Evolutionary conservation across 768 basidiomycete species (phyloP), one percentile per base, ranked within the genome.

Genomic region (Russula sp.): DNA sequence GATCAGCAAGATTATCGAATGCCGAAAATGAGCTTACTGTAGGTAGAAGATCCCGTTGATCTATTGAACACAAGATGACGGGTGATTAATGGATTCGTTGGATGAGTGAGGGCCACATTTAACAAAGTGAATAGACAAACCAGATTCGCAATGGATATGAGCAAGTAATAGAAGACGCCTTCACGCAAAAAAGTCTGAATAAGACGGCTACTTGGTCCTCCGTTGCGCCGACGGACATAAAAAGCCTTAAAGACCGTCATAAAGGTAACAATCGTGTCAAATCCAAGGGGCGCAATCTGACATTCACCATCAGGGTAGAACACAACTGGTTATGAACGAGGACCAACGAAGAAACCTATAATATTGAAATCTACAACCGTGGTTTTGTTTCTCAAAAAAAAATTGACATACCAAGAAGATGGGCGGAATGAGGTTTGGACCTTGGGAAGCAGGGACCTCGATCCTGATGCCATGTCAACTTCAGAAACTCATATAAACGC

Each of bases 131-230:
- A 8, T 45, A 38, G 8, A 68, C 76, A 63, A 58, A 80, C 79
- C 76, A 92, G 75, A 75, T 92, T 92, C 51, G 89, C 89, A 54
- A 90, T 83, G n/a, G 89, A 90, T 70, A 92, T 91, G 65, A 92
- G 73, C 61, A 92, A 79, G 69, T 90, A 92, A 69, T 91, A 92
- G 72, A 90, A 91, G 63, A 91, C 84, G 64, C 89, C 89, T 78
- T 91, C 89, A 55, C 87, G 86, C 66, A 91, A 77, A 73, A 91
- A 91, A 36, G 89, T 91, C 70, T 90, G 88, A 58, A 91, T 90
- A 47, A 91, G 80, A 48, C 84, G 80, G 70, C 87, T 91, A 68
- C 82, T 90, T 41, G 88, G 83, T 20, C 86, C 85, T 35, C 88
- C 88, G 64, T 83, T 88, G 64, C 81, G 82, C 66, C 86, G 80